Conservation (phyloP, 768 basidiomycete genomes). For the Trametes cingulata region DNA sequence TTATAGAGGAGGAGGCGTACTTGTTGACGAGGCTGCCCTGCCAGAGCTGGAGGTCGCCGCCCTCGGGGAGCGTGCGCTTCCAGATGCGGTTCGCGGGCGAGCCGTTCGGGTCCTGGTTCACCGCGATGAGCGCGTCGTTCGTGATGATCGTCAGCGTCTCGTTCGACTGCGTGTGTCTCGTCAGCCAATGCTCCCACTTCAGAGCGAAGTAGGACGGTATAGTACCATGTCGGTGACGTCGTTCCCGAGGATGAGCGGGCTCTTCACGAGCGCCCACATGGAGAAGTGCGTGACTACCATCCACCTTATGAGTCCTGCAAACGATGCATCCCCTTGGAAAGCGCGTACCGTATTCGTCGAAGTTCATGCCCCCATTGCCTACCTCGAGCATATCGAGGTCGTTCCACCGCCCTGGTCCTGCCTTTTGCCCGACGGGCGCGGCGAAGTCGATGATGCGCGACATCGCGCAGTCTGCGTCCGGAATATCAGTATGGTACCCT, state of each 20-base stretch:
- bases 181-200: not conserved
- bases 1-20: slow-evolving; percentile 20
- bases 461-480: slow-evolving; percentile 34
- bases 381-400: slow-evolving; percentile 43
- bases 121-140: slow-evolving; percentile 39
- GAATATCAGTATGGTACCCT: no score
- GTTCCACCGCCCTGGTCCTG: slow-evolving; percentile 37
- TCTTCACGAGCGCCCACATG: slow-evolving; percentile 45
- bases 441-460: slow-evolving; percentile 40
- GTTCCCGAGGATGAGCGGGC: slow-evolving; percentile 44
- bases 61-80: slow-evolving; percentile 30
- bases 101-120: slow-evolving; percentile 36
- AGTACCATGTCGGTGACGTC: slow-evolving; percentile 40
- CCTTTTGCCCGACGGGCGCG: slow-evolving; percentile 38
- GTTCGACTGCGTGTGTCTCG: slow-evolving; percentile 26
- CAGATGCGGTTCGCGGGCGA: slow-evolving; percentile 37
- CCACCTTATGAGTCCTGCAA: no score
- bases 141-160: slow-evolving; percentile 40
- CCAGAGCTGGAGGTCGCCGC: slow-evolving; percentile 39
- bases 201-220: not conserved
- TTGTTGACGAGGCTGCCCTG: slow-evolving; percentile 33
- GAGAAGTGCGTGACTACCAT: slow-evolving; percentile 40
- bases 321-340: not conserved
- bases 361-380: slow-evolving; percentile 41
- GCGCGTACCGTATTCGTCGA: slow-evolving; percentile 40